phyloP scores from a whole-genome alignment of 768 basidiomycete species.

The Mycena epipterygia region DNA sequence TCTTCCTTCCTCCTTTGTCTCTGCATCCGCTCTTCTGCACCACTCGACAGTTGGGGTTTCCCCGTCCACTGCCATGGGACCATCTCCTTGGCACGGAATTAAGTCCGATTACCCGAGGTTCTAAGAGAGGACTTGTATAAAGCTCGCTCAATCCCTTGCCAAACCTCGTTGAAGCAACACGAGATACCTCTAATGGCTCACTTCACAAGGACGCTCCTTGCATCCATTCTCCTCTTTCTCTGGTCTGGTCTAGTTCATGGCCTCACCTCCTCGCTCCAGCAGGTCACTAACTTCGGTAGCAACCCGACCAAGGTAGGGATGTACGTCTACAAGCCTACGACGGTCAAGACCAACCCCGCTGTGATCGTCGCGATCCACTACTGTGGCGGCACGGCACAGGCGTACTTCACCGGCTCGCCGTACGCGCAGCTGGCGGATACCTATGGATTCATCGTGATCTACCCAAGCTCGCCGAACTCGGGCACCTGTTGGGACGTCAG shows the following conservation, averaged over 20 bases:
- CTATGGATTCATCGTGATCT: constrained; percentile 66
- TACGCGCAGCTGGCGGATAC: constrained; percentile 65
- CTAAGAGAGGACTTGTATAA: background rate
- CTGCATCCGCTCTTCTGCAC: no score
- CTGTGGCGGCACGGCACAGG: constrained; percentile 65
- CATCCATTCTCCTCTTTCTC: no score
- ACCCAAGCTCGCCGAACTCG: constrained; percentile 55
- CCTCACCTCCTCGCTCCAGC: constrained; percentile 45
- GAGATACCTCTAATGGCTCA: background rate
- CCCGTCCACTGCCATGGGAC: no score
- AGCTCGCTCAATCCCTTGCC: no score
- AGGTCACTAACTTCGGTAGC: constrained; percentile 57
- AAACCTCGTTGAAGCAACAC: no score
- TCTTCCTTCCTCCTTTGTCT: no score
- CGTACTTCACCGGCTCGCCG: constrained; percentile 62
- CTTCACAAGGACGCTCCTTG: background rate
- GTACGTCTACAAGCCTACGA: constrained; percentile 59
- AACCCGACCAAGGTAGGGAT: constrained; percentile 68
- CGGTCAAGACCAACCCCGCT: constrained; percentile 53
- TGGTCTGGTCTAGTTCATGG: constrained; percentile 11
- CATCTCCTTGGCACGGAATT: no score
- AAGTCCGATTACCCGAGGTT: no score
- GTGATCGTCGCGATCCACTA: constrained; percentile 68
- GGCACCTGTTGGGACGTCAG: constrained; percentile 69
- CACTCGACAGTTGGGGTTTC: no score